These are phyloP conservation scores for Westerdykella sp. DNA, from an alignment of 2,329 filamentous ascomycete genomes.

Conservation along the genomic window DNA sequence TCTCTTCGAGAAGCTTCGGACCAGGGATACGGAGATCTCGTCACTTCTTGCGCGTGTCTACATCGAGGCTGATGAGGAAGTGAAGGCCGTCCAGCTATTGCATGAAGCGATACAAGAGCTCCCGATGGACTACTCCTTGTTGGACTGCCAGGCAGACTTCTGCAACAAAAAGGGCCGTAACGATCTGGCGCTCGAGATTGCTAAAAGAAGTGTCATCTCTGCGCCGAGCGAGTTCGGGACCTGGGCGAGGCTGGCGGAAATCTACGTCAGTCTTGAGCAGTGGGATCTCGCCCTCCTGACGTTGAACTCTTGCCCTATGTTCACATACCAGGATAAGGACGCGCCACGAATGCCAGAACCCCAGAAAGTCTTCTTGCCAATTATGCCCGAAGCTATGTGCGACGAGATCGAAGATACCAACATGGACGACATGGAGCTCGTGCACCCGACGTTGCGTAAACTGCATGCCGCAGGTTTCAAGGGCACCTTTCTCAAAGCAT, in stretches of 20 bases:
- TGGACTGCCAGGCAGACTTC: slow-evolving; percentile 91
- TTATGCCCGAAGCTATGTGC: slow-evolving; percentile 78
- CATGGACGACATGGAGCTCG: slow-evolving; percentile 69
- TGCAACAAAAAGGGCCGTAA: slow-evolving; percentile 81
- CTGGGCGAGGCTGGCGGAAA: slow-evolving; percentile 87
- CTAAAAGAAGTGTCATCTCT: slow-evolving; percentile 88
- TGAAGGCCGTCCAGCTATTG: slow-evolving; percentile 83
- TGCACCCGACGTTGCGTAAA: slow-evolving; percentile 79
- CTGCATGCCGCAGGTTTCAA: slow-evolving; percentile 85
- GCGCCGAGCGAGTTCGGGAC: slow-evolving; percentile 96
- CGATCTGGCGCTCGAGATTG: slow-evolving; percentile 83
- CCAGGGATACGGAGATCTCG: slow-evolving; percentile 86
- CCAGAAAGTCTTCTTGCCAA: slow-evolving; percentile 77
- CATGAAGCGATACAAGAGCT: slow-evolving; percentile 84
- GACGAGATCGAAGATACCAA: slow-evolving; percentile 95
- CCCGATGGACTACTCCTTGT: slow-evolving; percentile 95
- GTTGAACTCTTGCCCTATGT: slow-evolving; percentile 98
- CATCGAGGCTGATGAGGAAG: slow-evolving; percentile 93
- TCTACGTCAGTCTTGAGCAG: slow-evolving; percentile 89
- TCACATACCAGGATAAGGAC: slow-evolving; percentile 98
- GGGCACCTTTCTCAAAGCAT: slow-evolving; percentile 92
- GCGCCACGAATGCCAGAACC: slow-evolving; percentile 91
- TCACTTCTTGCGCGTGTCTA: slow-evolving; percentile 86
- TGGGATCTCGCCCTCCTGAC: slow-evolving; percentile 95
- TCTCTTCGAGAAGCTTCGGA: slow-evolving; percentile 89